These are phyloP conservation scores for Mycena olivaceomarginata DNA, from an alignment of 768 basidiomycete species.

Conservation along the genomic window DNA sequence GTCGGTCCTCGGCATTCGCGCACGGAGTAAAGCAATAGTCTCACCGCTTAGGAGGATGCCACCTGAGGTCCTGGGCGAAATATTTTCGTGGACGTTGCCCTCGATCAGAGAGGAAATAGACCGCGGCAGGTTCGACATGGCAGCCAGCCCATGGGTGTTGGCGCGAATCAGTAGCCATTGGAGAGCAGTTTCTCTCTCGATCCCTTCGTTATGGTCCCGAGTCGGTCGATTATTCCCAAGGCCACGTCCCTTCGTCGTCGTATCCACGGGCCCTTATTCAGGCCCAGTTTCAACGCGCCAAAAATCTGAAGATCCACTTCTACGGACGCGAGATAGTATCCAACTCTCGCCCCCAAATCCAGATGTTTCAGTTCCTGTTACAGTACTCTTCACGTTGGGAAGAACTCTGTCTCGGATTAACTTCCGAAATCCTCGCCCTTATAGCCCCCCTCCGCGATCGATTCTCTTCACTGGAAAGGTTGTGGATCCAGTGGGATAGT, in stretches of 20 bases:
- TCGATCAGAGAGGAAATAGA: too few relatives aligned
- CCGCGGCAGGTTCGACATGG: too few relatives aligned
- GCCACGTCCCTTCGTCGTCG: neutral
- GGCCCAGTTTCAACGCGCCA: neutral
- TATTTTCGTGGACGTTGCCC: too few relatives aligned
- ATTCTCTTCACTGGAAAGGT: neutral
- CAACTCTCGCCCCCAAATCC: neutral
- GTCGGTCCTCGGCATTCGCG: too few relatives aligned
- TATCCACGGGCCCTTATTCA: neutral
- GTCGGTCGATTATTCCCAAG: too few relatives aligned
- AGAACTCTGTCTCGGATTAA: neutral
- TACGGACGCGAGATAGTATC: neutral
- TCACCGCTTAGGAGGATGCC: too few relatives aligned
- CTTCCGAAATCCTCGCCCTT: neutral
- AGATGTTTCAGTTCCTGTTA: neutral
- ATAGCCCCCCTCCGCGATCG: neutral
- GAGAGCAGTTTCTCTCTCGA: too few relatives aligned
- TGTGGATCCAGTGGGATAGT: neutral
- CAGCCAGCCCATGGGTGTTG: too few relatives aligned
- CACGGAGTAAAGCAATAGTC: too few relatives aligned
- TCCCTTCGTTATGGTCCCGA: too few relatives aligned
- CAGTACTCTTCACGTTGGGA: slow-evolving; percentile 12
- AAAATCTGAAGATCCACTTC: neutral
- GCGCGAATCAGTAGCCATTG: too few relatives aligned
- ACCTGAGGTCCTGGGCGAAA: too few relatives aligned